These are phyloP conservation scores for Nicotiana tabacum DNA, from an alignment of 257 asterid species.

Conservation along the genomic window DNA sequence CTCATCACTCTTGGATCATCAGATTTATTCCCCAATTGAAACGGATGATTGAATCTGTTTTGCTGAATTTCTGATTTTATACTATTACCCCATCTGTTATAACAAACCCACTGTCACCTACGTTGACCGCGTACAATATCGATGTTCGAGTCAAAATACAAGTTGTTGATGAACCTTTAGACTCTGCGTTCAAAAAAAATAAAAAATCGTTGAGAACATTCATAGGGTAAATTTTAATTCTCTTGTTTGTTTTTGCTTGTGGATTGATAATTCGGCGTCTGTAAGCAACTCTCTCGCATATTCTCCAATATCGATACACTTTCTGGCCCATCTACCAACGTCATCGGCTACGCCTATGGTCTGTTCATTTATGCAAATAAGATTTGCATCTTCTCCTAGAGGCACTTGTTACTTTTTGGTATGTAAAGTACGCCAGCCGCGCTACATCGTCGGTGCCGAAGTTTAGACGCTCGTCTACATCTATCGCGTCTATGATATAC, in stretches of 20 bases:
- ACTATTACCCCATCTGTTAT: constrained; percentile 13
- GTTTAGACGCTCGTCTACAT: no score
- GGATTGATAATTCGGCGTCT: background rate
- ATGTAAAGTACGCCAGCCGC: no score
- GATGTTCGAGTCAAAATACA: constrained; percentile 16
- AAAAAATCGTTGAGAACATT: constrained; percentile 9
- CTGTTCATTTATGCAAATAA: background rate
- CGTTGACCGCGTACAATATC: constrained; percentile 17
- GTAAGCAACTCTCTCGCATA: constrained; percentile 20
- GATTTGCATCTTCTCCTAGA: constrained; percentile 30
- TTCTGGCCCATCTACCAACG: constrained; percentile 21
- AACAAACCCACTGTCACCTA: constrained; percentile 33
- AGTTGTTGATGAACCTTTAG: constrained; percentile 23
- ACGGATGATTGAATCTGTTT: background rate
- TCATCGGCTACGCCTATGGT: constrained; percentile 31
- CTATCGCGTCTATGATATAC: no score
- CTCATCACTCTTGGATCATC: no score
- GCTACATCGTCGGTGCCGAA: no score
- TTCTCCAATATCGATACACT: constrained; percentile 24
- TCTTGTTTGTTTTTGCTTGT: no score
- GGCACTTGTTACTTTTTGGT: background rate
- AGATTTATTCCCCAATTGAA: no score
- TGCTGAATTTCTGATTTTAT: constrained; percentile 19
- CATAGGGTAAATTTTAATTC: background rate
- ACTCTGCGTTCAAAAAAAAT: background rate